Percentiles rank a stretch among this genome's conserved stretches.
These are phyloP conservation scores for Metschnikowia lochheadii DNA, from an alignment of 805 yeast species.

Conservation along the genomic window DNA sequence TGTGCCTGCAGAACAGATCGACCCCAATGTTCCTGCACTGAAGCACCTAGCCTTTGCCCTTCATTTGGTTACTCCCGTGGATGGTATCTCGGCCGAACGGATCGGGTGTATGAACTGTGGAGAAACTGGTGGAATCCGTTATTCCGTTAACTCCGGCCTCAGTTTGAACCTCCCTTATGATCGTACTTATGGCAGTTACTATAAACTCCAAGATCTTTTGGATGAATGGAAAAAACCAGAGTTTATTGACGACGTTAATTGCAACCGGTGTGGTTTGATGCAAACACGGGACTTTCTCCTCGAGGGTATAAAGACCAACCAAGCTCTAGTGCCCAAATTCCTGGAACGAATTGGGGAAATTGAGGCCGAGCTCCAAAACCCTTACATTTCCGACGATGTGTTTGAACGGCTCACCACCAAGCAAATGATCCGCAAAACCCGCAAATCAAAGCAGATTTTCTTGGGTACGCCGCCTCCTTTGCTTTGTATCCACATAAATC, in stretches of 20 bases:
- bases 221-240: slow-evolving; percentile 74
- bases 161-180: slow-evolving; percentile 62
- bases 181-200: slow-evolving; percentile 33
- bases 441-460: slow-evolving; percentile 78
- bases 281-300: slow-evolving; percentile 52
- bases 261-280: slow-evolving; percentile 83
- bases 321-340: slow-evolving; percentile 28
- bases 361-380: slow-evolving; percentile 50
- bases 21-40: slow-evolving; percentile 55
- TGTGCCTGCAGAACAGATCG: slow-evolving; percentile 73
- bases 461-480: slow-evolving; percentile 81
- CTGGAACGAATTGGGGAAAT: slow-evolving; percentile 27
- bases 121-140: slow-evolving; percentile 88
- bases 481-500: slow-evolving; percentile 80
- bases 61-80: slow-evolving; percentile 79
- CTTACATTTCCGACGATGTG: slow-evolving; percentile 74
- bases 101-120: slow-evolving; percentile 91
- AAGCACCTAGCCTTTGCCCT: slow-evolving; percentile 46
- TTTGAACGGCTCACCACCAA: slow-evolving; percentile 71
- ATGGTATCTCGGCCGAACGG: slow-evolving; percentile 82
- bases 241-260: slow-evolving; percentile 87
- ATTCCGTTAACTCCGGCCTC: slow-evolving; percentile 71
- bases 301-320: slow-evolving; percentile 34
- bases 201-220: slow-evolving; percentile 48
- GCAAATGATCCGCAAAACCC: slow-evolving; percentile 67